Conservation (phyloP, 2,329 filamentous ascomycete species). For the Aspergillus neoniger region DNA sequence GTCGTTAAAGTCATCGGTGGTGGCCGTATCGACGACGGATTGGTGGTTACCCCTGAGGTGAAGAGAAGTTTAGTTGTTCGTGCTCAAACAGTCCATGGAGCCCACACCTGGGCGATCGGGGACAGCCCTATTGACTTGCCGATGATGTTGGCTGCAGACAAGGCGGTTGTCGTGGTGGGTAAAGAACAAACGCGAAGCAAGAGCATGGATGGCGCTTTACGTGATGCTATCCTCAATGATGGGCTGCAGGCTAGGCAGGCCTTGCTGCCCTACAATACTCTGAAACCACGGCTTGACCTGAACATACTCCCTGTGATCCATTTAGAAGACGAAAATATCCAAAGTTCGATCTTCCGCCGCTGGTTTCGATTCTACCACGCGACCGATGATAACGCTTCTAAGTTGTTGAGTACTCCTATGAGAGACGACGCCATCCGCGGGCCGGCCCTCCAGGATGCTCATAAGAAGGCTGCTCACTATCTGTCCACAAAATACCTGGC, state of each 20-base stretch:
- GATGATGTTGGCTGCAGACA: conserved; percentile 58
- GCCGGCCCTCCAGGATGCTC: conserved; percentile 51
- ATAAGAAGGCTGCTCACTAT: conserved; percentile 55
- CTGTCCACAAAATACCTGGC: conserved; percentile 54
- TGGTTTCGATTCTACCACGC: conserved; percentile 44
- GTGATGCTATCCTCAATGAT: conserved; percentile 43
- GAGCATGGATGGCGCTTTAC: conserved; percentile 54
- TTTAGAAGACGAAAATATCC: conserved; percentile 34
- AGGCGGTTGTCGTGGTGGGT: conserved; percentile 59
- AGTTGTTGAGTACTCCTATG: conserved; percentile 56
- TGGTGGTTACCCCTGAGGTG: conserved; percentile 54
- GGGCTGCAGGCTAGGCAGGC: conserved; percentile 49
- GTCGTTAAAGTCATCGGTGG: conserved; percentile 56
- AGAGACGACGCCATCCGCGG: conserved; percentile 53
- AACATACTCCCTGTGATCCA: conserved; percentile 46
- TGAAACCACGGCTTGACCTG: conserved; percentile 46
- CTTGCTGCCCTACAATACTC: conserved; percentile 44
- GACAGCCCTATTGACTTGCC: conserved; percentile 60
- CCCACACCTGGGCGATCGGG: conserved; percentile 60
- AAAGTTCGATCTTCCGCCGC: conserved; percentile 26
- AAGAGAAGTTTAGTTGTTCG: conserved; percentile 54
- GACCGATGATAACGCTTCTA: conserved; percentile 48
- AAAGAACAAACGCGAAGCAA: conserved; percentile 50
- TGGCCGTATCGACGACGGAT: conserved; percentile 49
- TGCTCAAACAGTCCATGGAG: conserved; percentile 37